phyloP scores from a whole-genome alignment of 1,284 basidiomycete species.

The Ustilago nuda region DNA sequence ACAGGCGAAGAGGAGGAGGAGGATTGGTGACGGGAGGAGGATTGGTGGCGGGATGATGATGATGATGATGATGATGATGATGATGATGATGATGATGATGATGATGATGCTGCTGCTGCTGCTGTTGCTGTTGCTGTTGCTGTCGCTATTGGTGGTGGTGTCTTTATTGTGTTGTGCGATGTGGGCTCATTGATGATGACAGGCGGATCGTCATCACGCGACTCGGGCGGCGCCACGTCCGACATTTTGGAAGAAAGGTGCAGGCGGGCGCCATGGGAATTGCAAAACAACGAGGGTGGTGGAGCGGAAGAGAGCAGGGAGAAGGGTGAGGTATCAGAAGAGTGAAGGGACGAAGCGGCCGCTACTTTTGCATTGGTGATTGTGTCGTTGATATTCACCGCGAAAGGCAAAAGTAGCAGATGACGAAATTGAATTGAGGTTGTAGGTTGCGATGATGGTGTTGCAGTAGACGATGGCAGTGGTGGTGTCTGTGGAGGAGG shows the following conservation, averaged over 20 bases:
- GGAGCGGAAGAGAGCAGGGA: background rate
- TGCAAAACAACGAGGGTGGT: constrained; percentile 10
- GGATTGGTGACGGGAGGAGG: background rate
- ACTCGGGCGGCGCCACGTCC: constrained; percentile 29
- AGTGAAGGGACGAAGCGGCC: constrained; percentile 1
- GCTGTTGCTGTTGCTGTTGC: background rate
- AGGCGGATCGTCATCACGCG: constrained; percentile 25
- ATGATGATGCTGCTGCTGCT: background rate
- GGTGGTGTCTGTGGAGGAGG: too few species aligned
- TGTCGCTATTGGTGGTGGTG: background rate
- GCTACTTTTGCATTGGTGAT: constrained; percentile 3
- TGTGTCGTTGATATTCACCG: background rate
- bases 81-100: background rate
- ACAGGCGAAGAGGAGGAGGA: background rate
- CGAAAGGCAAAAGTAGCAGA: background rate
- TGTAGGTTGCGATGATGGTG: constrained; percentile 33
- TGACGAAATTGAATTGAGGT: constrained; percentile 2
- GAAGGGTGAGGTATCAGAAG: constrained; percentile 1
- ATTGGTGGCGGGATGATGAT: background rate
- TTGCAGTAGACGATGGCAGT: background rate
- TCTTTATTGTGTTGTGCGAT: background rate
- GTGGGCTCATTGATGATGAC: background rate
- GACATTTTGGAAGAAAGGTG: constrained; percentile 21
- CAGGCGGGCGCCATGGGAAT: constrained; percentile 16
- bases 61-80: background rate